Evolutionary conservation across 1,284 basidiomycete species (phyloP).

Genomic region (Tylopilus sp.): DNA sequence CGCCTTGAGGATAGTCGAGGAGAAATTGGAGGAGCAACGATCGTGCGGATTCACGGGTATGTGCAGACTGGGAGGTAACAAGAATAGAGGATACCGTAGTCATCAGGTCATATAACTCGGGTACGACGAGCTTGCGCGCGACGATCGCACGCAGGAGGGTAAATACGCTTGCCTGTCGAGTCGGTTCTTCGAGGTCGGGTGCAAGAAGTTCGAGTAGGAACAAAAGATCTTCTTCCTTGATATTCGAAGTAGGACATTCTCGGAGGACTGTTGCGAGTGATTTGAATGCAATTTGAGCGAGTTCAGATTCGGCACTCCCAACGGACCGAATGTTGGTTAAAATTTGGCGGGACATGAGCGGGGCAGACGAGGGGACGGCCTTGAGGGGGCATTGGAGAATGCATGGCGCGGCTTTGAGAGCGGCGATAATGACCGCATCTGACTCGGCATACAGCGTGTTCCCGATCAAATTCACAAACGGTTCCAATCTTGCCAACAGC

Average conservation of each 20-base stretch:
- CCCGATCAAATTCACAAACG: constrained; percentile 90
- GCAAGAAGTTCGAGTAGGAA: constrained; percentile 88
- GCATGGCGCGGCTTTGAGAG: constrained; percentile 85
- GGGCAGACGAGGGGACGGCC: constrained; percentile 81
- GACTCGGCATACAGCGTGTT: constrained; percentile 93
- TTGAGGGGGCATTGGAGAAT: constrained; percentile 90
- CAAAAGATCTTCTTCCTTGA: constrained; percentile 92
- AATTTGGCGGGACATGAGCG: constrained; percentile 89
- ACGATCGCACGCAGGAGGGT: constrained; percentile 94
- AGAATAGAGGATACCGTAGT: constrained; percentile 92
- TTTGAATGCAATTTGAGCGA: constrained; percentile 91
- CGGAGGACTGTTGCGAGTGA: constrained; percentile 89
- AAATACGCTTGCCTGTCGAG: constrained; percentile 91
- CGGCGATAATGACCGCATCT: constrained; percentile 82
- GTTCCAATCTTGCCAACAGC: constrained; percentile 84
- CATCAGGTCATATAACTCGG: constrained; percentile 99
- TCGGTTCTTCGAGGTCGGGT: constrained; percentile 95
- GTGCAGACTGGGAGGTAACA: constrained; percentile 92
- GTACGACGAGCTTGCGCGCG: constrained; percentile 90
- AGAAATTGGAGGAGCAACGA: constrained; percentile 94
- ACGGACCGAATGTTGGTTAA: constrained; percentile 87
- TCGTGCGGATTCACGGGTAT: constrained; percentile 94
- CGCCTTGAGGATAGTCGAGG: constrained; percentile 98
- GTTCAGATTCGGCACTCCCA: constrained; percentile 91
- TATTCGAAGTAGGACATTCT: constrained; percentile 82